phyloP scores from a whole-genome alignment of 75 land plant genomes.

The Larix kaempferi region DNA sequence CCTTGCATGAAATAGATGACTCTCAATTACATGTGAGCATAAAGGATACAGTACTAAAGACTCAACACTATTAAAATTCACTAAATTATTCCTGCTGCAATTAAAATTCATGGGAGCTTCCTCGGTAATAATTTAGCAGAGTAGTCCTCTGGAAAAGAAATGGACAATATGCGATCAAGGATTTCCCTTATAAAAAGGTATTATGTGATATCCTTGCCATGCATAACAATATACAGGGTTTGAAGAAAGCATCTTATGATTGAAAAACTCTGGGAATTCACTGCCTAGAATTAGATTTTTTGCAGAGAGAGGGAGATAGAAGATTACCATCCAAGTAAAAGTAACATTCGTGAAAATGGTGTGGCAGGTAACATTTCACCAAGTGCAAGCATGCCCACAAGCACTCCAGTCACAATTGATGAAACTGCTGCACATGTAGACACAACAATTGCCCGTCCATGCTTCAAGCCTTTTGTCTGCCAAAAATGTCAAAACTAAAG shows the following conservation, averaged over 20 bases:
- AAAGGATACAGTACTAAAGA: neutral
- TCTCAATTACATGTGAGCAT: neutral
- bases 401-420: conserved; percentile 86
- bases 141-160: neutral
- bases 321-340: conserved; percentile 85
- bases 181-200: neutral
- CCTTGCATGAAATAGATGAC: neutral
- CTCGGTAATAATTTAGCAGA: neutral
- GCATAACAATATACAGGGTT: neutral
- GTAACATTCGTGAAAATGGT: conserved; percentile 46
- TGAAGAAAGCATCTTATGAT: neutral
- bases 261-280: neutral
- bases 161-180: neutral
- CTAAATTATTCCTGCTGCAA: neutral
- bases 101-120: neutral
- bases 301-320: neutral
- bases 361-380: conserved; percentile 83
- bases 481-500: conserved; percentile 1
- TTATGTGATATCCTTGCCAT: neutral
- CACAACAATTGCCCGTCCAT: conserved; percentile 95
- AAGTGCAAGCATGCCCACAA: conserved; percentile 87
- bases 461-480: conserved; percentile 92
- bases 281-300: neutral
- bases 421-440: conserved; percentile 98
- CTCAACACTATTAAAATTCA: neutral